Conservation (phyloP, 2,329 filamentous ascomycete species). For the Xylaria polymorpha region DNA sequence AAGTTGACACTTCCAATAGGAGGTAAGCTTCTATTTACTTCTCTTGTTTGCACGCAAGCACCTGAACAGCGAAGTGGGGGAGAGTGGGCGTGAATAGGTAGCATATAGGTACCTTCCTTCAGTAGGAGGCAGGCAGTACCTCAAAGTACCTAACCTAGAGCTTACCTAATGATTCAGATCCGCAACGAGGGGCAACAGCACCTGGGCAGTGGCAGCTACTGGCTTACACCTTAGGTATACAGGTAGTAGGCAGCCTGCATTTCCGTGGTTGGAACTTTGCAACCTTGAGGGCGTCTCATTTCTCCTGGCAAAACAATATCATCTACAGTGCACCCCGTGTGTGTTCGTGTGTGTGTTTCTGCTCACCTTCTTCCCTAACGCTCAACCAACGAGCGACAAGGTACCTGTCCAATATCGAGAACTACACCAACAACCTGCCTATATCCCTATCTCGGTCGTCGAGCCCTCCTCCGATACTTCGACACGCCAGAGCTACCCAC, state of each 20-base stretch:
- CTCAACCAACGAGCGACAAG: neutral
- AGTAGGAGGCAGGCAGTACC: neutral
- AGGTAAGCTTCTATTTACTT: neutral
- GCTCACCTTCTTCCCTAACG: neutral
- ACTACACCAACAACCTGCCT: conserved; percentile 9
- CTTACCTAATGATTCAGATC: neutral
- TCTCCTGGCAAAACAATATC: neutral
- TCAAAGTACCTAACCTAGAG: neutral
- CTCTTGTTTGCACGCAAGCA: neutral
- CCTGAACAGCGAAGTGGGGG: neutral
- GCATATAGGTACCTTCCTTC: too few relatives aligned
- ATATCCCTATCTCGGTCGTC: conserved; percentile 7
- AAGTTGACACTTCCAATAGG: neutral
- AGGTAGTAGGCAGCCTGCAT: neutral
- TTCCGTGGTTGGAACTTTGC: conserved; percentile 3
- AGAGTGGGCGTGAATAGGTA: neutral
- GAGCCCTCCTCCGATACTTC: neutral
- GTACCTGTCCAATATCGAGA: neutral
- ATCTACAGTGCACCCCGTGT: neutral
- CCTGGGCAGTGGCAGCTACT: neutral
- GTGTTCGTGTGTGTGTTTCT: neutral
- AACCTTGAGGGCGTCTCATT: conserved; percentile 23
- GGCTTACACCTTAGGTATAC: neutral
- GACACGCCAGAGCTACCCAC: conserved; percentile 2
- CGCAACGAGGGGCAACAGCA: conserved; percentile 12